These are phyloP conservation scores for Saturnispora saitoi DNA, from an alignment of 805 yeast genomes.

Conservation along the genomic window DNA sequence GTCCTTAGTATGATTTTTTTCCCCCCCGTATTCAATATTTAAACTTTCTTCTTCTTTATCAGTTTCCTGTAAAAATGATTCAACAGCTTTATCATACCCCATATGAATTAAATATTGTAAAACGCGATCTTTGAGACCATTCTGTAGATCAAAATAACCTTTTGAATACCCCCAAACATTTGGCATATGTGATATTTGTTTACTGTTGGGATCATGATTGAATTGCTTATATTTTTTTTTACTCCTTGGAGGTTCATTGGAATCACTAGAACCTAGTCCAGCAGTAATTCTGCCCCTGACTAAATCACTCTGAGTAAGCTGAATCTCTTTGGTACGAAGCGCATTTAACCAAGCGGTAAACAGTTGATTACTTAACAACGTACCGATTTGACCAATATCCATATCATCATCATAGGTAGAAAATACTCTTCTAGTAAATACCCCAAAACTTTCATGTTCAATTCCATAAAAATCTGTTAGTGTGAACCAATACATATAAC, in stretches of 20 bases:
- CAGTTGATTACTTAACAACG: neutral
- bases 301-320: neutral
- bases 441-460: neutral
- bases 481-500: slow-evolving; percentile 4
- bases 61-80: slow-evolving; percentile 4
- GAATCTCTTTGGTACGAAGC: neutral
- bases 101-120: slow-evolving; percentile 8
- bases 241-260: neutral
- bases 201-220: neutral
- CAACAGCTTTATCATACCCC: slow-evolving; percentile 12
- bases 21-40: slow-evolving; percentile 53
- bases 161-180: slow-evolving; percentile 12
- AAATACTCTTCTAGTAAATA: neutral
- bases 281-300: slow-evolving; percentile 1
- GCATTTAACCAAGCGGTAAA: slow-evolving; percentile 1
- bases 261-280: slow-evolving; percentile 1
- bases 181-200: slow-evolving; percentile 6
- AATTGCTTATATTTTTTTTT: neutral
- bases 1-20: slow-evolving; percentile 37
- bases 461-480: slow-evolving; percentile 2
- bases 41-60: neutral
- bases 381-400: neutral
- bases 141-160: slow-evolving; percentile 9
- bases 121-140: slow-evolving; percentile 5
- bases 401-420: neutral